These are phyloP conservation scores for Arthrobotrys musiformis DNA, from an alignment of 2,329 filamentous ascomycete species.

Conservation along the genomic window DNA sequence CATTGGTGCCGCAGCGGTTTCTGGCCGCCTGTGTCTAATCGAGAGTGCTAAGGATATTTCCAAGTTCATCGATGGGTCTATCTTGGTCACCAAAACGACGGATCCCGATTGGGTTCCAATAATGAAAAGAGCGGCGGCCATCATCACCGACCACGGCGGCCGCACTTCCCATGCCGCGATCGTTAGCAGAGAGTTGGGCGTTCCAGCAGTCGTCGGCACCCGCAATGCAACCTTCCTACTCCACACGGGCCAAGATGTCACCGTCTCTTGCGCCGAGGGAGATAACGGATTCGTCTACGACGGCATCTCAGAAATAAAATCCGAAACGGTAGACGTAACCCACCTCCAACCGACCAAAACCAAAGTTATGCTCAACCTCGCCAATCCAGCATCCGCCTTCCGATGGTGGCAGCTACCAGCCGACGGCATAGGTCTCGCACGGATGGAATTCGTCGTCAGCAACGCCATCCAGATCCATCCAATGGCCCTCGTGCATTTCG, in stretches of 20 bases:
- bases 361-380: constrained; percentile 63
- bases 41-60: constrained; percentile 60
- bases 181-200: constrained; percentile 63
- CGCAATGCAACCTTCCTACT: constrained; percentile 60
- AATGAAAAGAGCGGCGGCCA: constrained; percentile 63
- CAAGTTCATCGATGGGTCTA: constrained; percentile 61
- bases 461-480: constrained; percentile 62
- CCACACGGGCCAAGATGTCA: constrained; percentile 62
- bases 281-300: constrained; percentile 63
- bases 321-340: constrained; percentile 60
- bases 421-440: constrained; percentile 63
- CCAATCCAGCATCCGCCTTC: constrained; percentile 62
- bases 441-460: constrained; percentile 64
- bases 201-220: constrained; percentile 63
- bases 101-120: constrained; percentile 63
- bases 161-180: constrained; percentile 63
- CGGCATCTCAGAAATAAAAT: constrained; percentile 61
- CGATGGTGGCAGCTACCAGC: constrained; percentile 63
- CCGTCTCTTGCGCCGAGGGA: constrained; percentile 63
- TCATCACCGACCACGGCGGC: constrained; percentile 63
- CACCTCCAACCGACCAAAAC: constrained; percentile 56
- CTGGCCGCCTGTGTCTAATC: constrained; percentile 61
- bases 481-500: constrained; percentile 62
- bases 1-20: constrained; percentile 61
- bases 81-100: constrained; percentile 62